phyloP scores from a whole-genome alignment of 2,329 filamentous ascomycete species.

The Beauveria asiatica region DNA sequence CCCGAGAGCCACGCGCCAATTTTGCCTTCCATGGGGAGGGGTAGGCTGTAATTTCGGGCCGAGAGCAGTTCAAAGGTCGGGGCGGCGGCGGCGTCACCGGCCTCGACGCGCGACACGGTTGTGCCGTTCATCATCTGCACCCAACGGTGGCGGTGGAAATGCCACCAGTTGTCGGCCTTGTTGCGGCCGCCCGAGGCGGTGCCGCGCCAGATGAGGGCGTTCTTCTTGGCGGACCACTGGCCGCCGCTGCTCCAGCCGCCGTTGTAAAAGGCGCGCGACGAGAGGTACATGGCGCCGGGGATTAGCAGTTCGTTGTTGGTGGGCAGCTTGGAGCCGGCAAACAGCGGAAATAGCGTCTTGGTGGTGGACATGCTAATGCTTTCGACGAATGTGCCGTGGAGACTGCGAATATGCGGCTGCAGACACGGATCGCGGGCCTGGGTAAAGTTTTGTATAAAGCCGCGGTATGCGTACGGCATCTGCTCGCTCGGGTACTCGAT shows the following conservation, averaged over 20 bases:
- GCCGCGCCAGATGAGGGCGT: conserved; percentile 47
- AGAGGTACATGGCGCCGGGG: conserved; percentile 52
- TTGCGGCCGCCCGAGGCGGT: conserved; percentile 45
- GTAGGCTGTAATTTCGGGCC: background rate
- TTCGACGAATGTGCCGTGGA: conserved; percentile 47
- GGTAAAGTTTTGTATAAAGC: conserved; percentile 49
- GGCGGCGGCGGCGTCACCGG: background rate
- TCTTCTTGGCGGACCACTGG: conserved; percentile 42
- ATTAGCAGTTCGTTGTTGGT: conserved; percentile 55
- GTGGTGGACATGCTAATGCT: conserved; percentile 39
- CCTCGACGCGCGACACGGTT: conserved; percentile 29
- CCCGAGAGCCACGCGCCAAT: conserved; percentile 20
- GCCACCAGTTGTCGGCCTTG: conserved; percentile 42
- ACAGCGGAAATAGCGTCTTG: conserved; percentile 46
- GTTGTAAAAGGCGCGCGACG: conserved; percentile 41
- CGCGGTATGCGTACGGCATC: conserved; percentile 22
- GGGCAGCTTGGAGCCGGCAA: conserved; percentile 50
- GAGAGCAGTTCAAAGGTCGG: background rate
- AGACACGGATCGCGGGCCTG: conserved; percentile 45
- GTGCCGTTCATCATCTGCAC: conserved; percentile 49
- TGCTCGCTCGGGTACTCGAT: conserved; percentile 18
- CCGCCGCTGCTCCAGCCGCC: conserved; percentile 40
- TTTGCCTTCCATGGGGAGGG: background rate
- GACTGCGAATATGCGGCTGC: conserved; percentile 36
- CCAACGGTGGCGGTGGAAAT: conserved; percentile 51